These are phyloP conservation scores for Claviceps cyperi DNA, from an alignment of 2,329 filamentous ascomycete species.

Conservation along the genomic window DNA sequence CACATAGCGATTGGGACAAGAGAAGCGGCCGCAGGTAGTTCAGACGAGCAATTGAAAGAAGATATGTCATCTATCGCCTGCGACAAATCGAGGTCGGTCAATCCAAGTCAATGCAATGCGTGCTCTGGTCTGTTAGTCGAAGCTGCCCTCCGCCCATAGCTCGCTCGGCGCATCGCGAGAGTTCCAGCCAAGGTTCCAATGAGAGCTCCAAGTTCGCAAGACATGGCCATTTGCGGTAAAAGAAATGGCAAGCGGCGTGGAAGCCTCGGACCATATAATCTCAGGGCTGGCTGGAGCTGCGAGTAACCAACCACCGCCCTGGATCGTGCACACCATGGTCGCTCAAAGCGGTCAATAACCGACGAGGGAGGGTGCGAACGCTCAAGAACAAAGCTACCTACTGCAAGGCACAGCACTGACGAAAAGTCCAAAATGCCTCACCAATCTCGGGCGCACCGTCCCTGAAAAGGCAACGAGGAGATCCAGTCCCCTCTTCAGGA, in stretches of 20 bases:
- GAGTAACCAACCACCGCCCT: background rate
- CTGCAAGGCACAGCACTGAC: constrained; percentile 2
- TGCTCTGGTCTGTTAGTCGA: background rate
- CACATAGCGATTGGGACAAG: too few species aligned
- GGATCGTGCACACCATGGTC: background rate
- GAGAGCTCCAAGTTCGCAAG: background rate
- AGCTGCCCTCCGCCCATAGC: background rate
- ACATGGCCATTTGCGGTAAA: background rate
- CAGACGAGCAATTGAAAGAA: background rate
- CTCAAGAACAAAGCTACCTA: background rate
- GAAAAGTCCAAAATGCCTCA: background rate
- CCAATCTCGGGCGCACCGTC: background rate
- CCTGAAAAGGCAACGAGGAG: too few species aligned
- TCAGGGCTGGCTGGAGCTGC: background rate
- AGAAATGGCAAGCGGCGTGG: background rate
- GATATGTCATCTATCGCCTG: background rate
- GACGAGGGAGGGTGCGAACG: background rate
- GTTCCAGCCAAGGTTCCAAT: background rate
- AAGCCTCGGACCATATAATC: background rate
- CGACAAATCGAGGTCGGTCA: background rate
- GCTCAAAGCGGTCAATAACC: background rate
- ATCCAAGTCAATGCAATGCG: background rate
- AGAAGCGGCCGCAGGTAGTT: too few species aligned
- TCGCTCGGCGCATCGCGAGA: background rate
- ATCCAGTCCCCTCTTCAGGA: background rate